Evolutionary conservation across 1,284 basidiomycete genomes (phyloP).

Genomic region (Rhodotorula sp.): DNA sequence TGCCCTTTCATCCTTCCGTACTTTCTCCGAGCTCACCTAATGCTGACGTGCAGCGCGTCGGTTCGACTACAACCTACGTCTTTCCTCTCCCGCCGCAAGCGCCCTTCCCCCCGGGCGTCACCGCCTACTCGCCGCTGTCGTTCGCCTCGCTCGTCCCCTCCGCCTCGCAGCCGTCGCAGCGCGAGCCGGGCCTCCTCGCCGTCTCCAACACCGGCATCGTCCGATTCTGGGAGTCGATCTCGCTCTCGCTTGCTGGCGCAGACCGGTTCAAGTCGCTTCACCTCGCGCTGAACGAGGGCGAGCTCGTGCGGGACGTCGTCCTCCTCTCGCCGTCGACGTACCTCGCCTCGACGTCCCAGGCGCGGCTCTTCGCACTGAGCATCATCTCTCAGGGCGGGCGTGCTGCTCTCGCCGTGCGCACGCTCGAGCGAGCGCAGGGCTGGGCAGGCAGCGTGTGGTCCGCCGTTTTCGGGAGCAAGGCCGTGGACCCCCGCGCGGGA

Average conservation of each 20-base stretch:
- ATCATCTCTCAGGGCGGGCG: conserved; percentile 49
- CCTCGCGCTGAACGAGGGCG: conserved; percentile 47
- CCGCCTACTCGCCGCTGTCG: conserved; percentile 44
- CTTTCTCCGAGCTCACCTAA: neutral
- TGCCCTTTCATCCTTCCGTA: neutral
- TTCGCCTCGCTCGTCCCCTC: conserved; percentile 45
- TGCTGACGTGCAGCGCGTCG: conserved; percentile 12
- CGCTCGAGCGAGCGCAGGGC: conserved; percentile 50
- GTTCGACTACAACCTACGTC: conserved; percentile 45
- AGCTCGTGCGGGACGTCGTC: conserved; percentile 50
- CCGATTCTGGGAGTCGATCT: conserved; percentile 54
- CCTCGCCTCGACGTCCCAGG: conserved; percentile 51
- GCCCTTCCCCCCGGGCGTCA: conserved; percentile 50
- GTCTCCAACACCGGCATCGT: conserved; percentile 51
- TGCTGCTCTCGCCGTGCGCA: conserved; percentile 43
- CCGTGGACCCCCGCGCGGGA: conserved; percentile 40
- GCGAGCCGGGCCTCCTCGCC: conserved; percentile 54
- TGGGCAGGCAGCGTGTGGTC: conserved; percentile 37
- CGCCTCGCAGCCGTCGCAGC: conserved; percentile 40
- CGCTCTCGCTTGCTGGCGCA: conserved; percentile 51
- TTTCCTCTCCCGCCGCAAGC: conserved; percentile 47
- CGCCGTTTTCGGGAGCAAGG: conserved; percentile 41
- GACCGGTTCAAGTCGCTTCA: conserved; percentile 42
- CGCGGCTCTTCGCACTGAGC: conserved; percentile 49
- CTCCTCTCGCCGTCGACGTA: conserved; percentile 39